Conservation (phyloP, 306 rosid species). For the Gynostemma pentaphyllum region DNA sequence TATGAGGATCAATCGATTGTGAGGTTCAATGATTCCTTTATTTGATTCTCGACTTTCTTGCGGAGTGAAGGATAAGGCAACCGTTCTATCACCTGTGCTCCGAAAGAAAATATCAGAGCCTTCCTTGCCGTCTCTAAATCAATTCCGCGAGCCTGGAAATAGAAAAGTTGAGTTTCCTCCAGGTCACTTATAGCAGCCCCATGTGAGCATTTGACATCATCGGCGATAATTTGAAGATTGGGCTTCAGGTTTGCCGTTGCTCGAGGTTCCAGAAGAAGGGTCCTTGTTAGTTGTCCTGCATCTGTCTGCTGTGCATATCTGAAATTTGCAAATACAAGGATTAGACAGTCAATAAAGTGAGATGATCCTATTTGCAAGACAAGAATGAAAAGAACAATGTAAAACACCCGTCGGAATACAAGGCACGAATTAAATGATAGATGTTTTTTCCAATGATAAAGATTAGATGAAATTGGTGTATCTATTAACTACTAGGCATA, state of each 20-base stretch:
- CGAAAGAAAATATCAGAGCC: conserved; percentile 70
- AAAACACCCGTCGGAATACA: not conserved
- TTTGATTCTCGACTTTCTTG: conserved; percentile 42
- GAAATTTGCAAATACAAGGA: conserved; percentile 2
- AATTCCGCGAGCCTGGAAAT: conserved; percentile 82
- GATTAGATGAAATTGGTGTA: too few relatives aligned
- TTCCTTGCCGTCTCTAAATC: conserved; percentile 60
- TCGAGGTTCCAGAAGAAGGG: conserved; percentile 89
- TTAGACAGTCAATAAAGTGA: not conserved
- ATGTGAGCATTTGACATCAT: conserved; percentile 91
- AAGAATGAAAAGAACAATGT: not conserved
- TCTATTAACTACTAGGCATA: too few relatives aligned
- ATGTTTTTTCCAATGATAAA: too few relatives aligned
- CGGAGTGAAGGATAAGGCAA: conserved; percentile 48
- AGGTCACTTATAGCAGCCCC: conserved; percentile 97
- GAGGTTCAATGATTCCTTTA: conserved; percentile 48
- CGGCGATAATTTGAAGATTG: conserved; percentile 87
- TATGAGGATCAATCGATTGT: conserved; percentile 22
- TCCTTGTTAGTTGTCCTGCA: conserved; percentile 88
- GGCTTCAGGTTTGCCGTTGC: conserved; percentile 87
- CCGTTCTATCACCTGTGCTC: conserved; percentile 64
- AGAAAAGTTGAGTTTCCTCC: conserved; percentile 74
- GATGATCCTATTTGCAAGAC: not conserved
- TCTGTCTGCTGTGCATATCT: conserved; percentile 94
- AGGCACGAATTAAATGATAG: not conserved